Conservation (phyloP, 177 flowering plant genomes). For the Vitis hybrid region DNA sequence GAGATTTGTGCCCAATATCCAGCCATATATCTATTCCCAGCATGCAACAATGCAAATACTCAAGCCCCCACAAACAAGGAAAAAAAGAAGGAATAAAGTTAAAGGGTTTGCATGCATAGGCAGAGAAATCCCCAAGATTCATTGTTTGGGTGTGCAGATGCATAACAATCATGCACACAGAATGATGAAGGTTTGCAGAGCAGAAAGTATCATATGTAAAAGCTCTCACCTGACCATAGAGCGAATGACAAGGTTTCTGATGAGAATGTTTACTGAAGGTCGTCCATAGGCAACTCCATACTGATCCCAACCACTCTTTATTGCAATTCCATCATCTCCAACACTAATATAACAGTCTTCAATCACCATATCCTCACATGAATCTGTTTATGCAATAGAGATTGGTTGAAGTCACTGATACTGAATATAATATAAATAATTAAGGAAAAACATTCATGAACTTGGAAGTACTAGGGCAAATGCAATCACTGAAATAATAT, state of each 20-base stretch:
- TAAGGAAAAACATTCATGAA: too few relatives aligned
- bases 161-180: background rate
- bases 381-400: constrained; percentile 51
- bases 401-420: background rate
- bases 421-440: too few relatives aligned
- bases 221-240: constrained; percentile 83
- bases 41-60: too few relatives aligned
- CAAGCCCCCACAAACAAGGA: too few relatives aligned
- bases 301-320: constrained; percentile 99
- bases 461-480: too few relatives aligned
- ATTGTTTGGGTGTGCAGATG: too few relatives aligned
- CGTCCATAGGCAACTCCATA: constrained; percentile 83
- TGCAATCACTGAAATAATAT: too few relatives aligned
- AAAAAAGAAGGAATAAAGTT: too few relatives aligned
- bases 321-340: constrained; percentile 96
- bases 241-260: constrained; percentile 77
- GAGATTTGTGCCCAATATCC: too few relatives aligned
- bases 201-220: background rate
- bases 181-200: background rate
- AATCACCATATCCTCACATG: constrained; percentile 86
- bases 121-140: too few relatives aligned
- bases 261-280: constrained; percentile 80
- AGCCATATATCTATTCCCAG: too few relatives aligned
- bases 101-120: too few relatives aligned
- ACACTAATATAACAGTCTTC: constrained; percentile 95